Conservation (phyloP, 371 early-diverging fungal genomes). For the Nematocida sp. region DNA sequence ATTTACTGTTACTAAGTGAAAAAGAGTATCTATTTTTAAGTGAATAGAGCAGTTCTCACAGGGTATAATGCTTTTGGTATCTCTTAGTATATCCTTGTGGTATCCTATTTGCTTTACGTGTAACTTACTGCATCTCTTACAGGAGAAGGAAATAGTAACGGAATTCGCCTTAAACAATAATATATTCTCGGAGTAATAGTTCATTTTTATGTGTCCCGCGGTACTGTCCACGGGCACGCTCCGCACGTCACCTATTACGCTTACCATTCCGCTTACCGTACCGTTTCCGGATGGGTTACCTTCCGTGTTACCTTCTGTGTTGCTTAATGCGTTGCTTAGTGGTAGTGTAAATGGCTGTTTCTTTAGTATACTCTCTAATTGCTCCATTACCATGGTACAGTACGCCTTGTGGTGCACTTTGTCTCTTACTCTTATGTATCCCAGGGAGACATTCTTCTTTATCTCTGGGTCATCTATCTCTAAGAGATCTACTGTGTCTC, state of each 20-base stretch:
- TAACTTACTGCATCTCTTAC: conserved; percentile 22
- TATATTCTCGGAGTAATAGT: conserved; percentile 17
- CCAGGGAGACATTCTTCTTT: conserved; percentile 42
- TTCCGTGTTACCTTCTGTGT: conserved; percentile 43
- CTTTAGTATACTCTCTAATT: conserved; percentile 49
- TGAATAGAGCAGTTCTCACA: conserved; percentile 32
- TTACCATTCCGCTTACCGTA: background rate
- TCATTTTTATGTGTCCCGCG: conserved; percentile 1
- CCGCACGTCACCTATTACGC: background rate
- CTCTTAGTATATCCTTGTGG: conserved; percentile 16
- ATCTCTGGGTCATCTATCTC: conserved; percentile 53
- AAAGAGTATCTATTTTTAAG: conserved; percentile 32
- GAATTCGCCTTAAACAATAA: conserved; percentile 7
- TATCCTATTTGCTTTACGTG: conserved; percentile 2
- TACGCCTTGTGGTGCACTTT: conserved; percentile 44
- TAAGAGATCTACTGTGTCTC: conserved; percentile 32
- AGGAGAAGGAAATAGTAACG: background rate
- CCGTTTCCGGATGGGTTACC: background rate
- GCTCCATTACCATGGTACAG: conserved; percentile 47
- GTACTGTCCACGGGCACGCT: background rate
- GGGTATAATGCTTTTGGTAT: conserved; percentile 11
- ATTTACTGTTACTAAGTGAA: conserved; percentile 27
- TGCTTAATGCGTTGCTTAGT: conserved; percentile 10
- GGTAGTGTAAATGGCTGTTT: background rate
- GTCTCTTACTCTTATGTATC: conserved; percentile 46